Evolutionary conservation across 306 rosid species (phyloP).

Genomic region (Carpinus fangiana): DNA sequence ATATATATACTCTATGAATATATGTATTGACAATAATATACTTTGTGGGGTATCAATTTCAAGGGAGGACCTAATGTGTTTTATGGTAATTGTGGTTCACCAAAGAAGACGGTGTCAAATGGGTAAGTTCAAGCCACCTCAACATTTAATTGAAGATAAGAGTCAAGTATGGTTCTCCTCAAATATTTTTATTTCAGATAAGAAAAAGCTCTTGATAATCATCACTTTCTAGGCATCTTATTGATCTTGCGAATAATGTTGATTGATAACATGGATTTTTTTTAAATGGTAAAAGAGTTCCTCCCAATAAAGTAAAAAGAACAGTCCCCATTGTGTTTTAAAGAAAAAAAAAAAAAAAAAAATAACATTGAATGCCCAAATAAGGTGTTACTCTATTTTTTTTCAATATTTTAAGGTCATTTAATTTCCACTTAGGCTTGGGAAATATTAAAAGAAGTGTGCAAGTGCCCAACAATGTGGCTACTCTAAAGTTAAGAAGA

Average conservation of each 20-base stretch:
- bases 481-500: background rate
- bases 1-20: background rate
- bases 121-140: too few relatives aligned
- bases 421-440: background rate
- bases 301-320: background rate
- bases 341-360: too few relatives aligned
- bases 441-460: background rate
- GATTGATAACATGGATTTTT: too few relatives aligned
- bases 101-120: background rate
- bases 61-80: too few relatives aligned
- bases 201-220: too few relatives aligned
- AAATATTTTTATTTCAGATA: too few relatives aligned
- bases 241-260: too few relatives aligned
- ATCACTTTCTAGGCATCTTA: too few relatives aligned
- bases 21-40: background rate
- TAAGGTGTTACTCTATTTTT: too few relatives aligned
- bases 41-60: background rate
- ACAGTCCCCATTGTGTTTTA: background rate
- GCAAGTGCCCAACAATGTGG: background rate
- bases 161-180: too few relatives aligned
- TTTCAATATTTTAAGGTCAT: background rate
- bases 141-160: too few relatives aligned
- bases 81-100: background rate
- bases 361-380: background rate
- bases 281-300: background rate